Evolutionary conservation across 108 stramenopile species (phyloP).

Genomic region (Fragilaria crotonensis): DNA sequence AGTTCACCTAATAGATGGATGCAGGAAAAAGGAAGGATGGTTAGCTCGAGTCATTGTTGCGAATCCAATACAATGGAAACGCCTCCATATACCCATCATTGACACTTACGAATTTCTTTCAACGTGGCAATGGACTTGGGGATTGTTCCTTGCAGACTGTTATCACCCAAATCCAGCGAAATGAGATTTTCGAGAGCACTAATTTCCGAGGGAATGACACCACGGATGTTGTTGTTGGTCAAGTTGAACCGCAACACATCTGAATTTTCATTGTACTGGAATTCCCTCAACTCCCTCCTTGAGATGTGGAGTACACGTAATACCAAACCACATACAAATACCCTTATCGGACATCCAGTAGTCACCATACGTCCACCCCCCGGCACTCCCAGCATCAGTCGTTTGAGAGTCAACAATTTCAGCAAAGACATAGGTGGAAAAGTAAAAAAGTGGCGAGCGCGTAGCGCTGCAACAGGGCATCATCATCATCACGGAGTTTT

Average conservation of each 20-base stretch:
- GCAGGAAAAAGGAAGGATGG: background rate
- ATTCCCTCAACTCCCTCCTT: background rate
- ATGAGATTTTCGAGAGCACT: background rate
- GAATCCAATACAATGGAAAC: no score
- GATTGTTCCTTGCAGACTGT: background rate
- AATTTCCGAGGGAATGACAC: slow-evolving; percentile 1
- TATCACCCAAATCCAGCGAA: background rate
- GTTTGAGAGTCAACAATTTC: background rate
- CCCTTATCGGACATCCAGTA: slow-evolving; percentile 8
- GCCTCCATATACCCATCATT: no score
- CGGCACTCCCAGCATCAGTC: background rate
- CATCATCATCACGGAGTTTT: background rate
- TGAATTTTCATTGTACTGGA: background rate
- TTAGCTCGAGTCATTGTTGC: no score
- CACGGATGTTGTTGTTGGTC: background rate
- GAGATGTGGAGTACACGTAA: background rate
- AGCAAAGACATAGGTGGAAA: background rate
- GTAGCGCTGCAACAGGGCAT: slow-evolving; percentile 8
- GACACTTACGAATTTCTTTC: background rate
- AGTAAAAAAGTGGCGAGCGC: background rate
- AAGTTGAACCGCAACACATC: background rate
- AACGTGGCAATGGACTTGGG: background rate
- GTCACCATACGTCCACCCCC: background rate
- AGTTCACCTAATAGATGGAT: slow-evolving; percentile 12
- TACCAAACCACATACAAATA: slow-evolving; percentile 6